Evolutionary conservation across 2,329 filamentous ascomycete genomes (phyloP).

Genomic region (Neophaeococcomyces aloes): DNA sequence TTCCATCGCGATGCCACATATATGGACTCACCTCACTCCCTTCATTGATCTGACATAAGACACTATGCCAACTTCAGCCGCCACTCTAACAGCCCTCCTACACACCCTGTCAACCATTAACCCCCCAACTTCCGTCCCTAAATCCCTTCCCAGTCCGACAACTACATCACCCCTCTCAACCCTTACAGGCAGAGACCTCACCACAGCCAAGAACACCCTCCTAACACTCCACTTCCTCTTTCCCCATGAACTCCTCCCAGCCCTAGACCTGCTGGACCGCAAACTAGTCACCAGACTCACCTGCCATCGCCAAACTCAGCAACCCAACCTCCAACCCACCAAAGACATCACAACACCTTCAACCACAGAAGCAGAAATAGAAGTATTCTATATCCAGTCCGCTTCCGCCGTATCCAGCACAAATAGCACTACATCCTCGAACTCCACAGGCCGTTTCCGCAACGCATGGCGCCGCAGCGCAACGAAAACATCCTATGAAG

Average conservation of each 20-base stretch:
- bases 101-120: no score
- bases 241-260: conserved; percentile 67
- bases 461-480: conserved; percentile 11
- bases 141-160: not conserved
- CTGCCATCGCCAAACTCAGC: not conserved
- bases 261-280: conserved; percentile 78
- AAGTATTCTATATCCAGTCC: conserved; percentile 57
- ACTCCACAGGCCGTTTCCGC: conserved; percentile 1
- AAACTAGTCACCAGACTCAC: conserved; percentile 50
- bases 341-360: no score
- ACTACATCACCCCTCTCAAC: not conserved
- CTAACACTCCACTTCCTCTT: conserved; percentile 77
- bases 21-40: no score
- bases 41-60: conserved; percentile 7
- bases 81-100: no score
- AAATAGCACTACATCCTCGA: not conserved
- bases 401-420: conserved; percentile 31
- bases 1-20: no score
- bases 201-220: conserved; percentile 37
- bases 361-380: conserved; percentile 2
- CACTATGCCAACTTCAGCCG: not conserved
- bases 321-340: no score
- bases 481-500: conserved; percentile 48
- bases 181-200: conserved; percentile 1
- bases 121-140: not conserved